Evolutionary conservation across 2,329 filamentous ascomycete genomes (phyloP).

Genomic region (Coniella vitis): DNA sequence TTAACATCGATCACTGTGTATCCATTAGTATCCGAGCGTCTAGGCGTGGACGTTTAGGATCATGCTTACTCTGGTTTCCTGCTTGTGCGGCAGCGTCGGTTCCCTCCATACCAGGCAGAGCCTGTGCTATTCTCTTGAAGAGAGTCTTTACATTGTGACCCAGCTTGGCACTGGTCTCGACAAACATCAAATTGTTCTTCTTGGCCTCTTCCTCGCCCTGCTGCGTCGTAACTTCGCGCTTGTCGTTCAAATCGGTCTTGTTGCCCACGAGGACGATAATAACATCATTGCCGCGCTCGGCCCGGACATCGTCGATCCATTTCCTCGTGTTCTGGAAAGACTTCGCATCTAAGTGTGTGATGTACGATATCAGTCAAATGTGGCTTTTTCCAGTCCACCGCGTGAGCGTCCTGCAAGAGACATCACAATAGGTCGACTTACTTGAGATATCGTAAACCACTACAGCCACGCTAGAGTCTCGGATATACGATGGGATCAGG

Average conservation of each 20-base stretch:
- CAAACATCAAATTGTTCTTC: constrained; percentile 97
- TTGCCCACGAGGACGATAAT: constrained; percentile 98
- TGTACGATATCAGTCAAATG: neutral
- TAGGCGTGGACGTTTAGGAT: neutral
- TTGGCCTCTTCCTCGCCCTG: constrained; percentile 98
- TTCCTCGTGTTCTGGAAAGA: constrained; percentile 98
- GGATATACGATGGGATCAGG: constrained; percentile 96
- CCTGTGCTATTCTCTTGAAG: constrained; percentile 97
- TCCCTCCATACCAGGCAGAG: constrained; percentile 94
- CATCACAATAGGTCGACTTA: constrained; percentile 30
- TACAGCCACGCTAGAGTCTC: constrained; percentile 94
- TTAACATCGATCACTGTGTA: constrained; percentile 83
- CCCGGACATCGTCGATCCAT: constrained; percentile 98
- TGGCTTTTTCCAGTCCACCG: neutral
- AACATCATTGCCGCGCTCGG: constrained; percentile 94
- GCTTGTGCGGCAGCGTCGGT: constrained; percentile 70
- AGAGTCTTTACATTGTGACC: constrained; percentile 97
- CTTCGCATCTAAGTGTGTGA: constrained; percentile 60
- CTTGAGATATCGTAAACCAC: constrained; percentile 98
- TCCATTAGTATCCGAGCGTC: constrained; percentile 20
- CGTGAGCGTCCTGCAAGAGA: constrained; percentile 5
- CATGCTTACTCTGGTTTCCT: constrained; percentile 65
- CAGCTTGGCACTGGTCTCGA: constrained; percentile 96
- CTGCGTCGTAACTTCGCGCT: constrained; percentile 91
- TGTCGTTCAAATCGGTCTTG: constrained; percentile 98